Percentiles rank a stretch among this genome's conserved stretches.
These are phyloP conservation scores for Cercospora zeina DNA, from an alignment of 2,329 filamentous ascomycete genomes.

Conservation along the genomic window DNA sequence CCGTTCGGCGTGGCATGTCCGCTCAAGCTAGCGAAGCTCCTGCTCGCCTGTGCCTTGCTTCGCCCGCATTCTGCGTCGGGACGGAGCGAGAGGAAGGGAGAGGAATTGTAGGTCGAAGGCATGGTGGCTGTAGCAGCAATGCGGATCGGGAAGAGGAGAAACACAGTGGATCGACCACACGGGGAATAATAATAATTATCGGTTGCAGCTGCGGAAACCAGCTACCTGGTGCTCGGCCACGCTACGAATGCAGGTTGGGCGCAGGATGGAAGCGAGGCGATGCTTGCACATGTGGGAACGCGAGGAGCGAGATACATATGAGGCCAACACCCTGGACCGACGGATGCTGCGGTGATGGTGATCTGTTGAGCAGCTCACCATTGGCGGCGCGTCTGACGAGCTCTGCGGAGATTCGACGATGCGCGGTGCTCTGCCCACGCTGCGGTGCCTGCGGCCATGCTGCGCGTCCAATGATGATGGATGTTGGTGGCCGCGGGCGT, in stretches of 20 bases:
- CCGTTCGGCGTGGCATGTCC: slow-evolving; percentile 22
- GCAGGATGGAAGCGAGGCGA: background rate
- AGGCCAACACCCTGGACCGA: background rate
- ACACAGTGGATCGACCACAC: background rate
- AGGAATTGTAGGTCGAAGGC: slow-evolving; percentile 31
- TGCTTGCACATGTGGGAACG: background rate
- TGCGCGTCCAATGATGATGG: slow-evolving; percentile 1
- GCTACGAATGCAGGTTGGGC: slow-evolving; percentile 12
- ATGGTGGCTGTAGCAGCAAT: slow-evolving; percentile 23
- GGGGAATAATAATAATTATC: no score
- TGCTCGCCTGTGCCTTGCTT: slow-evolving; percentile 19
- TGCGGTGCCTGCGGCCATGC: background rate
- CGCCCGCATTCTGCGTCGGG: slow-evolving; percentile 36
- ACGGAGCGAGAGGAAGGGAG: slow-evolving; percentile 34
- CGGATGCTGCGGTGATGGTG: background rate
- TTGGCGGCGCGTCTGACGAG: slow-evolving; percentile 14
- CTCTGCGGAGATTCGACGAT: background rate
- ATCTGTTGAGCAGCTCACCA: slow-evolving; percentile 16
- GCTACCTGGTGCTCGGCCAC: slow-evolving; percentile 7
- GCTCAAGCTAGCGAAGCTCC: slow-evolving; percentile 29
- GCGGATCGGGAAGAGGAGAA: background rate
- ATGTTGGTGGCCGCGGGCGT: slow-evolving; percentile 9
- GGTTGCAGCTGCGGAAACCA: slow-evolving; percentile 14
- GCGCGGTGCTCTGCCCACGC: slow-evolving; percentile 3
- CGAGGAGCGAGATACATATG: background rate